phyloP scores from a whole-genome alignment of 2,329 filamentous ascomycete species.

The Fusarium falciforme region DNA sequence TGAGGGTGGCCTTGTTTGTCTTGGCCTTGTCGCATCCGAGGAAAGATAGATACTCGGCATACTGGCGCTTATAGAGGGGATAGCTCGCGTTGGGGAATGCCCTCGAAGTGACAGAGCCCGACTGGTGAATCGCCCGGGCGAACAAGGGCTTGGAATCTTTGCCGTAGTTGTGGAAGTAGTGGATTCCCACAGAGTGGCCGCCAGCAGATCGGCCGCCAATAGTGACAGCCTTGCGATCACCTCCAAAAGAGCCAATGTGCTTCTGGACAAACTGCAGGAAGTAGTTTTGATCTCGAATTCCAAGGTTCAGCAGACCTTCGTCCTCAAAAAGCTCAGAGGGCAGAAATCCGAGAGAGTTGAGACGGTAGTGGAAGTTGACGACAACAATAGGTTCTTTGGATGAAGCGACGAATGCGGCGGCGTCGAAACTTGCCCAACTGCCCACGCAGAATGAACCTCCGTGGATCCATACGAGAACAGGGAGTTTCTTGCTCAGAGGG shows the following conservation, averaged over 20 bases:
- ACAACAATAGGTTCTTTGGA: conserved; percentile 55
- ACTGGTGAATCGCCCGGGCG: conserved; percentile 50
- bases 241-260: conserved; percentile 65
- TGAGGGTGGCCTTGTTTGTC: conserved; percentile 48
- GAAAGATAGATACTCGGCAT: conserved; percentile 43
- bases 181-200: conserved; percentile 52
- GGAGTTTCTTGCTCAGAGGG: conserved; percentile 49
- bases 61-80: conserved; percentile 49
- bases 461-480: conserved; percentile 55
- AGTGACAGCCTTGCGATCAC: conserved; percentile 63
- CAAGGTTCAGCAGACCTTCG: conserved; percentile 59
- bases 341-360: conserved; percentile 53
- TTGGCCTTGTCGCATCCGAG: conserved; percentile 44
- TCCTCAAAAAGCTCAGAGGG: conserved; percentile 56
- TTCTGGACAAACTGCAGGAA: conserved; percentile 65
- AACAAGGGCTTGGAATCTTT: conserved; percentile 46
- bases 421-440: conserved; percentile 51
- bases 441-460: conserved; percentile 52
- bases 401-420: conserved; percentile 46
- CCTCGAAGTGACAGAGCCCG: conserved; percentile 51
- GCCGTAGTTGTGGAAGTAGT: conserved; percentile 54
- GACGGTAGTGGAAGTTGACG: conserved; percentile 57
- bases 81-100: conserved; percentile 51
- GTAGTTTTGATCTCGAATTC: conserved; percentile 63
- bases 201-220: conserved; percentile 68